These are phyloP conservation scores for Gossypium raimondii DNA, from an alignment of 345 rosid genomes.

Conservation along the genomic window DNA sequence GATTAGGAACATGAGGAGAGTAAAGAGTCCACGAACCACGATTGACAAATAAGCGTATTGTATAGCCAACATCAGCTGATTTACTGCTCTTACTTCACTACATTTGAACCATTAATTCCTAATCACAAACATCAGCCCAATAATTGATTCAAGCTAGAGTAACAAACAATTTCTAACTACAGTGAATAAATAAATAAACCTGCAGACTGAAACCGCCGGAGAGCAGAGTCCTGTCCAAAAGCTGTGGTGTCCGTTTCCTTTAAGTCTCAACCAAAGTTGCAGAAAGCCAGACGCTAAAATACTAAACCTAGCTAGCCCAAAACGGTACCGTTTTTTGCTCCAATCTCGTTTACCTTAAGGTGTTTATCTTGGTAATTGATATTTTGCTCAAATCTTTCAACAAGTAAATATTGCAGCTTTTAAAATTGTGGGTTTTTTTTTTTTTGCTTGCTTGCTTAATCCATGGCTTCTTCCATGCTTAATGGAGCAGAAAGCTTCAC, in stretches of 20 bases:
- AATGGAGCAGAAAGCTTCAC: slow-evolving; percentile 59
- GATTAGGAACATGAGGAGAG: not conserved
- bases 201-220: not conserved
- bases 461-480: slow-evolving; percentile 71
- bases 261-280: not conserved
- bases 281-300: too few species aligned
- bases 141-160: too few species aligned
- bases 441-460: not conserved
- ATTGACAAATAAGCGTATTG: not conserved
- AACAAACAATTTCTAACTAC: not conserved
- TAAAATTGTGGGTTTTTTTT: slow-evolving; percentile 15
- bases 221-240: not conserved
- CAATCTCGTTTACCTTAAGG: not conserved
- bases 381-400: not conserved
- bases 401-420: slow-evolving; percentile 2
- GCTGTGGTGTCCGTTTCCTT: not conserved
- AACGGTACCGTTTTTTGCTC: too few species aligned
- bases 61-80: not conserved
- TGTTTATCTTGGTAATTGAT: not conserved
- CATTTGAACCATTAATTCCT: not conserved
- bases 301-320: too few species aligned
- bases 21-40: not conserved
- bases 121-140: not conserved
- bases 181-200: not conserved
- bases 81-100: not conserved